Base-by-base conservation (phyloP, 345 rosid genomes). In the Camelina neglecta region DNA sequence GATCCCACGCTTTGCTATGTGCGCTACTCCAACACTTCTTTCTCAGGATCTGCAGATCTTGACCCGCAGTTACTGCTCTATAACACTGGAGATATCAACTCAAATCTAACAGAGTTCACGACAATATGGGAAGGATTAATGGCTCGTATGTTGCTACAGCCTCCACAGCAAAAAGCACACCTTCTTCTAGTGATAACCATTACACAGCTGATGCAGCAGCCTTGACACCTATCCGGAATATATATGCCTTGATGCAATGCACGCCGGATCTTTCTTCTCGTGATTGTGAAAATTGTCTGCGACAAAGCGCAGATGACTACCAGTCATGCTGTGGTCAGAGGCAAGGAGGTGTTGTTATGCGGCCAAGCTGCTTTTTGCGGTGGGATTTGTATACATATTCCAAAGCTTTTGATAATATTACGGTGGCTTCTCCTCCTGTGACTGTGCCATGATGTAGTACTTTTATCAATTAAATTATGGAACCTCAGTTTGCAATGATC, bases 11-110 rank as follows among this genome's bases (percentile, higher is more conserved):
- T 65, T 65, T 85, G 90, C 44, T 36, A 64, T 73, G 44, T 83
- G 9, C 83, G 84, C 10, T 86, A 85, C 68, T 33, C 88, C 45
- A 79, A 85, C 55, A 63, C 72, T 29, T 53, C 78, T 16, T 59
- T 86, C 61, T 61, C 47, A 0, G 72, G 77, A 4, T 7, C 51
- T 4, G 8, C 11, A 38, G 71, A 60, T 5, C 8, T 2, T 7
- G 5, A 33, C 31, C 67, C 67, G 20, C 1, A 24, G 26, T 24
- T 24, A 2, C 26, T 24, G 0, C 1, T 0, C 0, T 0, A 0
- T 1, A 65, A 31, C 57, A 56, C 11, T 20, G 49, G 21, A 65
- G 11, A 36, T 23, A n/a, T 75, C 11, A 8, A 16, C 9, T 4
- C 50, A 15, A 48, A 66, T 48, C 26, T 33, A 70, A 47, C 67